Base-by-base conservation (phyloP, 1,139 yeast genomes). In the Kodamaea anthophila region DNA sequence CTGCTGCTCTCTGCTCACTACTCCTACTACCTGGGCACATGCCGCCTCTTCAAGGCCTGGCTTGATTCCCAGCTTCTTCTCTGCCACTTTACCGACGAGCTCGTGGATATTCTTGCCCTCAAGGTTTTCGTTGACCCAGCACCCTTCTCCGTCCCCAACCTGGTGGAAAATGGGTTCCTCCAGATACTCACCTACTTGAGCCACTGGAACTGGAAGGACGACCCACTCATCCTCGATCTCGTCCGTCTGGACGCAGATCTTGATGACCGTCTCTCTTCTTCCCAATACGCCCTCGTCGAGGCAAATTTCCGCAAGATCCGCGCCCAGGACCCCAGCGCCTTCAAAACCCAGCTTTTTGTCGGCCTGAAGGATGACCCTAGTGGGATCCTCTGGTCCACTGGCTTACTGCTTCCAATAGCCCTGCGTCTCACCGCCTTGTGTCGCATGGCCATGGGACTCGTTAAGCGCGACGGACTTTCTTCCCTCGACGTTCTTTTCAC, bases 161-260 rank as follows among this genome's bases (percentile, higher is more conserved):
- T 93, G 26, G 77, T 81, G 6, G 79, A 75, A 40, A 70, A 80
- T 36, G 98, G 96, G 9, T 86, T 91, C 48, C 63, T 84, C 37
- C 79, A 93, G 37, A 70, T 80, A 13, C 55, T 93, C 25, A 67
- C 72, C 30, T 84, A 81, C 46, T 56, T 91, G 26, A 71, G 94
- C 10, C 59, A 60, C 24, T 93, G 98, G 98, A 88, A 91, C 53
- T 91, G 98, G 98, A 79, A 75, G 45, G 94, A 83, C 40, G 87
- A 80, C 28, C 82, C 95, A 2, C 58, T 91, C 39, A 71, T 88
- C 33, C 60, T 91, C 41, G 96, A 88, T 47, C 61, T 85, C 42
- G 67, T 72, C 11, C 77, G 75, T 34, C 25, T 13, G 24, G 44
- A 39, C 25, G 39, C 39, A 24, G 57, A 60, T 37, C 54, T 77